Base-by-base conservation (phyloP, 2,329 filamentous ascomycete species). In the Apiospora aurea region DNA sequence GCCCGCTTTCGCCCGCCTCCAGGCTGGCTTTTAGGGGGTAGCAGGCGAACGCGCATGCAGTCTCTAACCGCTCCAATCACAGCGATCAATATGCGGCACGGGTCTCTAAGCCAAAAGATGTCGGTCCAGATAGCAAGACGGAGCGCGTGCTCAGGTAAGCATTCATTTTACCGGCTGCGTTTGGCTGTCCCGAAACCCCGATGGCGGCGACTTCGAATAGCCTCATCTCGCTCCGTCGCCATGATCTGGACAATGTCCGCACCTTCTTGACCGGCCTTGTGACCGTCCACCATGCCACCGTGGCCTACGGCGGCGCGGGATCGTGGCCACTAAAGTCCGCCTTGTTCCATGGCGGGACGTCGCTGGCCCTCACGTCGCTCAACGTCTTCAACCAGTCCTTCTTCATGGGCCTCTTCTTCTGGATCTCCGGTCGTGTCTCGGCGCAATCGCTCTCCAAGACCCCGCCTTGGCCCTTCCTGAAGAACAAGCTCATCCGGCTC, bases 161-260 rank as follows among this genome's bases (percentile, higher is more conserved):
- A 21, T 21, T 21, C 44, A 47, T 21, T 21, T 21, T 47, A 1
- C 6, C 7, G 44, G 44, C 18, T 46, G 13, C 14, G 7, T 46
- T 5, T 1, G 5, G 44, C 18, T 46, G 16, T 4, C 6, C 6
- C 6, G 44, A 21, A 14, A 18, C 0, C 2, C 44, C 26, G 8
- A 70, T 72, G 34, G 34, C 34, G 71, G 73, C 70, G 21, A 76
- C 73, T 0, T 72, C 71, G 16, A 74, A 74, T 49, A 71, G 64
- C 49, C 72, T 72, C 46, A 73, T 73, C 68, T 68, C 70, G 6
- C 41, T 72, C 18, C 73, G 73, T 14, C 72, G 70, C 21, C 72
- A 76, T 70, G 73, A 76, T 67, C 71, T 76, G 21, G 76, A 75
- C 69, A 75, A 76, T 14, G 71, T 75, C 16, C 72, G 16, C 16